Conservation (phyloP, 2,329 filamentous ascomycete species). For the Penicillium frequentans region DNA sequence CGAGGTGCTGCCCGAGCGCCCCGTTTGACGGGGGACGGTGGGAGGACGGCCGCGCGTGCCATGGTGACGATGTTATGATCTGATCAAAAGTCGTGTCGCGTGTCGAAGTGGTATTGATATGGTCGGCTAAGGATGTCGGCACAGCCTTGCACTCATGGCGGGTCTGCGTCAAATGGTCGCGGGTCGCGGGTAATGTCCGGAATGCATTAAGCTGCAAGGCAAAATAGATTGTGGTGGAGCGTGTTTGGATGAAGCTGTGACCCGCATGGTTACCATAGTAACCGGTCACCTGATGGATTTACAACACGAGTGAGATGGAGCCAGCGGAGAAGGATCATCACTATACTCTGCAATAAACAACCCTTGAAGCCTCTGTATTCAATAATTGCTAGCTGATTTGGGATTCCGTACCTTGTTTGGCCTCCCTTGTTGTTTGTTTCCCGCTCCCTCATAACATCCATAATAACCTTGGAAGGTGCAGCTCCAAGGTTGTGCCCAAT, state of each 20-base stretch:
- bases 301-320: not conserved
- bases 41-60: constrained; percentile 26
- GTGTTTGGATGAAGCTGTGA: constrained; percentile 14
- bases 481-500: no score
- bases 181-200: constrained; percentile 6
- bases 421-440: no score
- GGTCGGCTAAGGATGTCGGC: not conserved
- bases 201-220: constrained; percentile 13
- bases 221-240: constrained; percentile 16
- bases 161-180: constrained; percentile 3
- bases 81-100: constrained; percentile 4
- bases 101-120: constrained; percentile 1
- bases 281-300: constrained; percentile 13
- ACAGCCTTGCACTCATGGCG: constrained; percentile 14
- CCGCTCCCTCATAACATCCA: no score
- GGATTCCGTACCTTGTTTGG: no score
- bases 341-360: not conserved
- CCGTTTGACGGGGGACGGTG: constrained; percentile 20
- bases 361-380: not conserved
- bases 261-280: constrained; percentile 14
- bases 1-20: constrained; percentile 15
- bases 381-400: not conserved
- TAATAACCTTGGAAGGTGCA: no score
- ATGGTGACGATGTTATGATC: constrained; percentile 9
- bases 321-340: not conserved